These are phyloP conservation scores for Alnus rubra DNA, from an alignment of 306 rosid genomes.

Conservation along the genomic window DNA sequence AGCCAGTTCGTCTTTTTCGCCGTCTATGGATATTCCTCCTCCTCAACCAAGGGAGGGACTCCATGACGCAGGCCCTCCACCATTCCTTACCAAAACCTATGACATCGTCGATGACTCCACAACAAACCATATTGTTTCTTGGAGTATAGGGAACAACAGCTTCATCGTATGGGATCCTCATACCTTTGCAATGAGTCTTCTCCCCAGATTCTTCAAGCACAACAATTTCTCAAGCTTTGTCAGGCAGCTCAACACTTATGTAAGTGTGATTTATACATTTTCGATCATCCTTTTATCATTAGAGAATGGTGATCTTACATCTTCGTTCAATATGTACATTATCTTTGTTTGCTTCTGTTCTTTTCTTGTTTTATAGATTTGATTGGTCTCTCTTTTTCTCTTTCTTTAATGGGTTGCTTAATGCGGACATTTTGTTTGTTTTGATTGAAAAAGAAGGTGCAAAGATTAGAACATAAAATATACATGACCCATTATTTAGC, in stretches of 20 bases:
- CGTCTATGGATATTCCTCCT: not conserved
- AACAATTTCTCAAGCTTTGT: conserved; percentile 93
- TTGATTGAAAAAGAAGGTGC: conserved; percentile 18
- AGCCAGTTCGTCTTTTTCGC: conserved; percentile 26
- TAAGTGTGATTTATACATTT: conserved; percentile 23
- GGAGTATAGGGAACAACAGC: conserved; percentile 81
- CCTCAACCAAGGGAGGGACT: conserved; percentile 74
- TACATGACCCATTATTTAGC: not conserved
- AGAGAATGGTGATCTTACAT: not conserved
- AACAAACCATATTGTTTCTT: conserved; percentile 67
- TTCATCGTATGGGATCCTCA: conserved; percentile 87
- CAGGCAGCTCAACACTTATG: conserved; percentile 93
- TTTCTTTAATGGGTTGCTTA: conserved; percentile 22
- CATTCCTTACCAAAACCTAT: conserved; percentile 82
- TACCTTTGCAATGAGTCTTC: conserved; percentile 57
- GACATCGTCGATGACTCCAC: conserved; percentile 75
- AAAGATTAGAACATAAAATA: conserved; percentile 1
- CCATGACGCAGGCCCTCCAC: conserved; percentile 72
- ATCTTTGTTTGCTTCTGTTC: not conserved
- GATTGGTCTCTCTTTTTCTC: conserved; percentile 10
- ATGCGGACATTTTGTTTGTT: conserved; percentile 25
- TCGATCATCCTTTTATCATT: too few species aligned
- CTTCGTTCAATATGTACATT: not conserved
- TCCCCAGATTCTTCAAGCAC: conserved; percentile 92
- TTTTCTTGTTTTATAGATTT: conserved; percentile 8